Evolutionary conservation across 768 basidiomycete genomes (phyloP).

Genomic region (Suillus bovinus): DNA sequence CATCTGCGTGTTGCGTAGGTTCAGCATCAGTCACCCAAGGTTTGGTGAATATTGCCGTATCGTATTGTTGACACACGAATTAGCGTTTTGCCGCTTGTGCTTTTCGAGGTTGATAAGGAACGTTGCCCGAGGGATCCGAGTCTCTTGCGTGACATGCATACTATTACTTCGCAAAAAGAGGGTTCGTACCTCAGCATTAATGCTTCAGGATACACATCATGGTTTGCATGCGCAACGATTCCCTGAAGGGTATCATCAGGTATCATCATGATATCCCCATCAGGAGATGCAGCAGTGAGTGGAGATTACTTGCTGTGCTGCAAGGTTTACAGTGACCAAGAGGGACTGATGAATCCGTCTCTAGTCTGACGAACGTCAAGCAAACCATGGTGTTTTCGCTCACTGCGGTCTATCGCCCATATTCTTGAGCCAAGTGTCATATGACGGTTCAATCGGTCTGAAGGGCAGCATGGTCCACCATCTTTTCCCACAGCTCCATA

Average conservation of each 20-base stretch:
- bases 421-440: not conserved
- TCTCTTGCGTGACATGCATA: not conserved
- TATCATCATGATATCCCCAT: conserved; percentile 1
- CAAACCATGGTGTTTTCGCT: not conserved
- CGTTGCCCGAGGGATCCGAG: not conserved
- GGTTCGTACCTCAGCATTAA: not conserved
- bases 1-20: not conserved
- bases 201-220: not conserved
- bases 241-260: not conserved
- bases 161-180: conserved; percentile 2
- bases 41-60: not conserved
- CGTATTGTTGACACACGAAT: not conserved
- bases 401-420: not conserved
- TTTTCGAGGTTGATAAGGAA: not conserved
- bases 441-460: not conserved
- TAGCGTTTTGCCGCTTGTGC: not conserved
- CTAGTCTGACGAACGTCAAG: not conserved
- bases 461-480: not conserved
- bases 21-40: not conserved
- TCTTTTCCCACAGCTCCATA: conserved; percentile 4
- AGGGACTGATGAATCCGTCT: not conserved
- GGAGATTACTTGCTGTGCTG: not conserved
- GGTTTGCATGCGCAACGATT: not conserved
- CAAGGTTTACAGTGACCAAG: not conserved
- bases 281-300: not conserved